phyloP scores from a whole-genome alignment of 1,284 basidiomycete genomes.

The Heterobasidion annosum region DNA sequence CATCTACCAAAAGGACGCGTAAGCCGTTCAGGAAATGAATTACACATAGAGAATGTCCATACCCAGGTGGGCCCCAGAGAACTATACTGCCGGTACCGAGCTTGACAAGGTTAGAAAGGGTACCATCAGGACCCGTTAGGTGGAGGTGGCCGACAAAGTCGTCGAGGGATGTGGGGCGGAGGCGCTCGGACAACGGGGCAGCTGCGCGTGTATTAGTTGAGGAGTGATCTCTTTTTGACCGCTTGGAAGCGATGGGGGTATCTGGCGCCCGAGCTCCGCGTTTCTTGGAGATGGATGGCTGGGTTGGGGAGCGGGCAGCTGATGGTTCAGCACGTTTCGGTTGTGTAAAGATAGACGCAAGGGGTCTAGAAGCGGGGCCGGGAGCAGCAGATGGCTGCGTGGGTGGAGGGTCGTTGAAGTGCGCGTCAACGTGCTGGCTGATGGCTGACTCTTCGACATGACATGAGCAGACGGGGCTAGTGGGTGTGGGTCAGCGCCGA shows the following conservation, averaged over 20 bases:
- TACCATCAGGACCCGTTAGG: conserved; percentile 40
- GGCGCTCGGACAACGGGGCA: conserved; percentile 56
- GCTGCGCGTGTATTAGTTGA: conserved; percentile 21
- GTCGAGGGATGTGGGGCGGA: conserved; percentile 49
- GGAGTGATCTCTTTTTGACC: conserved; percentile 19
- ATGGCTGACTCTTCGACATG: conserved; percentile 31
- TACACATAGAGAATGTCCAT: conserved; percentile 14
- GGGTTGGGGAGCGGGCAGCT: conserved; percentile 10
- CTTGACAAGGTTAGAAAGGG: conserved; percentile 41
- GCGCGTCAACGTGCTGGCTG: conserved; percentile 39
- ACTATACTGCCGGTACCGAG: conserved; percentile 52
- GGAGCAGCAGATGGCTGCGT: conserved; percentile 11
- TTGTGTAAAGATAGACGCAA: conserved; percentile 22
- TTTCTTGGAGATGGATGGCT: conserved; percentile 15
- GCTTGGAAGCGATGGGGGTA: conserved; percentile 10
- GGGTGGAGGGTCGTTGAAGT: conserved; percentile 21
- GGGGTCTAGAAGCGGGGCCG: conserved; percentile 9
- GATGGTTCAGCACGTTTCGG: conserved; percentile 1
- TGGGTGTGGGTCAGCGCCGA: not conserved
- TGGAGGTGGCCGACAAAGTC: conserved; percentile 68
- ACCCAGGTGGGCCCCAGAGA: conserved; percentile 74
- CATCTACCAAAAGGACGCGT: conserved; percentile 26
- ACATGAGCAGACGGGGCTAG: conserved; percentile 37
- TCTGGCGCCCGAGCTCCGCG: conserved; percentile 16
- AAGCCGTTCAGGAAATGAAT: not conserved